These are phyloP conservation scores for Combretum micranthum DNA, from an alignment of 345 rosid species.

Conservation along the genomic window DNA sequence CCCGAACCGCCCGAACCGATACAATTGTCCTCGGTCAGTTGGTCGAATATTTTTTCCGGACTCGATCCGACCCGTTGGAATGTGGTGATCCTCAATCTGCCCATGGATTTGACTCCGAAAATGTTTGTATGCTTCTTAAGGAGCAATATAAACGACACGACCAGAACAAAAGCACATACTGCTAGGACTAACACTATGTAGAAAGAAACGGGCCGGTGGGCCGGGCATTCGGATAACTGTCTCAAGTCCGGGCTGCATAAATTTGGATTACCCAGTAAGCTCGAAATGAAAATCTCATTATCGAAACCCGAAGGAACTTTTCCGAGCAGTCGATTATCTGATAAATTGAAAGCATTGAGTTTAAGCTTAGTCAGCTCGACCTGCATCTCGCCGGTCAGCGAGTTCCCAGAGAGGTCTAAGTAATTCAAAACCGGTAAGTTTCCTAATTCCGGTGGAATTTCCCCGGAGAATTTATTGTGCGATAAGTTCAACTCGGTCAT, in stretches of 20 bases:
- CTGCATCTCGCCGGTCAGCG: conserved; percentile 50
- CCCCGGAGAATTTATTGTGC: conserved; percentile 39
- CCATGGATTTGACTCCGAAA: conserved; percentile 22
- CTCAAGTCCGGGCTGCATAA: conserved; percentile 50
- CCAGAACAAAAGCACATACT: conserved; percentile 22
- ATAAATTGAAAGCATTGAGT: conserved; percentile 51
- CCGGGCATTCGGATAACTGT: conserved; percentile 39
- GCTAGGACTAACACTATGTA: conserved; percentile 15
- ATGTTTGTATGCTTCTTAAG: conserved; percentile 23
- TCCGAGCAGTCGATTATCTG: conserved; percentile 45
- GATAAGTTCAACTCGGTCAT: conserved; percentile 50
- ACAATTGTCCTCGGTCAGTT: conserved; percentile 34
- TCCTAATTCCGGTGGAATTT: conserved; percentile 52
- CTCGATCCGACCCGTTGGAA: conserved; percentile 53
- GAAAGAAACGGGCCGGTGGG: conserved; percentile 17
- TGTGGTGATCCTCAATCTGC: conserved; percentile 29
- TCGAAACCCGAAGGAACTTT: conserved; percentile 45
- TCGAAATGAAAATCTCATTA: conserved; percentile 11
- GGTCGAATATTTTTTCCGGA: conserved; percentile 34
- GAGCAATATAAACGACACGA: conserved; percentile 36
- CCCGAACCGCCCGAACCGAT: conserved; percentile 70
- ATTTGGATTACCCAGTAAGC: conserved; percentile 57
- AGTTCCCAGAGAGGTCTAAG: conserved; percentile 58
- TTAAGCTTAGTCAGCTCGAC: conserved; percentile 34
- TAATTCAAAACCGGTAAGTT: conserved; percentile 36